Conservation (phyloP, 768 basidiomycete species). For the Cystobasidium ongulense region DNA sequence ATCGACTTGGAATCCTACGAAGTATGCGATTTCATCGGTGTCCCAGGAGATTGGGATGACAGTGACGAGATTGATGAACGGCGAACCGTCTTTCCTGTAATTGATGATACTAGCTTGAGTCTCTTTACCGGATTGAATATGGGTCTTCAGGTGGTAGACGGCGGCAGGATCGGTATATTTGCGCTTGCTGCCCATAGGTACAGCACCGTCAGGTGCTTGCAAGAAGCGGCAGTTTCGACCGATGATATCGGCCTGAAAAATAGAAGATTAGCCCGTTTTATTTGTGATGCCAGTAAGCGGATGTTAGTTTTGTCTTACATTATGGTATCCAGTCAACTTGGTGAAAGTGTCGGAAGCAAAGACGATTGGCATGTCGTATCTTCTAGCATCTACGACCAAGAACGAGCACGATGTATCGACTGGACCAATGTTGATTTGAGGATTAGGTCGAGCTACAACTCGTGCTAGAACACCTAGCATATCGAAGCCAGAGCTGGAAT, state of each 20-base stretch:
- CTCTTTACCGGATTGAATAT: conserved; percentile 67
- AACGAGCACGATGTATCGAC: conserved; percentile 91
- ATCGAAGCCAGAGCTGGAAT: conserved; percentile 87
- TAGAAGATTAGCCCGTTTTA: neutral
- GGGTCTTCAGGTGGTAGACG: conserved; percentile 59
- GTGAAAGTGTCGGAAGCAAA: conserved; percentile 83
- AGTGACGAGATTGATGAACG: conserved; percentile 79
- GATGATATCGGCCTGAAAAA: conserved; percentile 55
- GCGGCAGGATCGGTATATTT: conserved; percentile 59
- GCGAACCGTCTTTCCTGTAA: conserved; percentile 70
- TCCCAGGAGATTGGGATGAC: conserved; percentile 76
- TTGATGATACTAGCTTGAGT: conserved; percentile 81
- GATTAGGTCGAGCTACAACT: conserved; percentile 64
- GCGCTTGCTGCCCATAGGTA: conserved; percentile 53
- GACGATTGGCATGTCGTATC: conserved; percentile 76
- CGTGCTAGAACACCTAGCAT: conserved; percentile 70
- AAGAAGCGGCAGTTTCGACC: conserved; percentile 86
- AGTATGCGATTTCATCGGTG: conserved; percentile 66
- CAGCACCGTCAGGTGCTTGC: conserved; percentile 62
- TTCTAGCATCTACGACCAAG: conserved; percentile 72
- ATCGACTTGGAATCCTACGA: conserved; percentile 94
- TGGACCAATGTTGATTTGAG: conserved; percentile 70
- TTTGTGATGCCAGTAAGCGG: neutral
- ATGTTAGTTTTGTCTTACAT: conserved; percentile 32
- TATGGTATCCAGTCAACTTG: conserved; percentile 47